These are phyloP conservation scores for Globisporangium solare DNA, from an alignment of 352 stramenopile genomes.

Conservation along the genomic window DNA sequence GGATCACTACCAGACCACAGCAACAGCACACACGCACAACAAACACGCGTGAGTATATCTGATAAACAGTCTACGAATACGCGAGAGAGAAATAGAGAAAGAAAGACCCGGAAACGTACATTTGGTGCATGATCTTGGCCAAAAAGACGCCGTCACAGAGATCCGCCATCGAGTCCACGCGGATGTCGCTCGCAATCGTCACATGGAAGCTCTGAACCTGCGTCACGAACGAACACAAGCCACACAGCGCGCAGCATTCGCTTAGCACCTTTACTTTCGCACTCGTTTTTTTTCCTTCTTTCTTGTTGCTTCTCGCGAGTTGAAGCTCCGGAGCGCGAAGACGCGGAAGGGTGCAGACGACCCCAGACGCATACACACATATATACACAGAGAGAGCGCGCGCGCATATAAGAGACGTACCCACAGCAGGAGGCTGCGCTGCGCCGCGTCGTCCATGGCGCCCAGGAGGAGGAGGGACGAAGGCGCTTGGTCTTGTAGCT, in stretches of 20 bases:
- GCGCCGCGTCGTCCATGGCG: constrained; percentile 64
- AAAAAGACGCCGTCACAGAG: constrained; percentile 82
- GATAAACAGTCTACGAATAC: not conserved
- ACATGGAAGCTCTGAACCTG: constrained; percentile 77
- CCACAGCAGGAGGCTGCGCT: constrained; percentile 73
- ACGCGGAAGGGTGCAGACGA: no score
- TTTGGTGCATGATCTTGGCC: constrained; percentile 80
- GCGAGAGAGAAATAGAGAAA: no score
- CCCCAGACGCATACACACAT: not conserved
- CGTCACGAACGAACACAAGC: not conserved
- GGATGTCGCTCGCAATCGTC: constrained; percentile 36
- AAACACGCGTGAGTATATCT: constrained; percentile 1
- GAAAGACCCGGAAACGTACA: constrained; percentile 37
- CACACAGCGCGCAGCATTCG: not conserved
- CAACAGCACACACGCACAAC: constrained; percentile 3
- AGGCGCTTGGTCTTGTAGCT: not conserved
- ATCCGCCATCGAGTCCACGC: constrained; percentile 41
- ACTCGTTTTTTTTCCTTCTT: not conserved
- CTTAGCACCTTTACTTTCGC: not conserved
- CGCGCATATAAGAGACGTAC: constrained; percentile 27
- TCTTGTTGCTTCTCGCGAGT: no score
- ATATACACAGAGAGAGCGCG: not conserved
- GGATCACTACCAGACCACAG: constrained; percentile 33
- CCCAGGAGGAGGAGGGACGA: not conserved
- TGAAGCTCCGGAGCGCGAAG: no score